Evolutionary conservation across 2,329 filamentous ascomycete genomes (phyloP), one percentile per base, ranked within the genome.

Genomic region (Coccinonectria pachysandricola): DNA sequence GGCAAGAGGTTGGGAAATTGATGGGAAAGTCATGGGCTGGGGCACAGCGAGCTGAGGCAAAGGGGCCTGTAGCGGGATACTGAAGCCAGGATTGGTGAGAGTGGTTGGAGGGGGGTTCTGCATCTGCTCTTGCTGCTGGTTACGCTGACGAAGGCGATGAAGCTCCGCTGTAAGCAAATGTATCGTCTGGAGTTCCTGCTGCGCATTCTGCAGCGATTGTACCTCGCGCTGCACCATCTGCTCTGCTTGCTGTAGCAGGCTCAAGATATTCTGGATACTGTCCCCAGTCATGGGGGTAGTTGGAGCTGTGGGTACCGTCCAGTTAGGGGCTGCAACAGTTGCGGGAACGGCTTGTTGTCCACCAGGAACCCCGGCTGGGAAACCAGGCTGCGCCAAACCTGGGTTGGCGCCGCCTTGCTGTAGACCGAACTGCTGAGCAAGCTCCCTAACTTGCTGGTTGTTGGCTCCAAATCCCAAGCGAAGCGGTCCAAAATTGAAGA

Each of bases 381-480:
- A n/a, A n/a, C n/a, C 32, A 10, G 38, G 39, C 13, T 31, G 39
- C 13, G 26, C 36, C 20, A 36, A 26, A 2, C 38, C 44, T 24
- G 45, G 43, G 15, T 46, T 43, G 11, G 39, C 33, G 20, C 32
- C 42, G 8, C 37, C 44, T 19, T 46, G 50, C 5, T 57, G 59
- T 12, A 63, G 43, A 14, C 71, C 72, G 40, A 82, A 62, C 34
- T 72, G 71, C 33, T 77, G 71, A 5, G 72, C 75, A 39, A 84
- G 59, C 37, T 83, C 76, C 29, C 75, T 68, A 17, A 83, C 65
- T 31, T 83, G 71, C 12, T 67, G 59, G 53, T 54, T 77, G 51
- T 54, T 79, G 61, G 82, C 76, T n/a, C 78, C 82, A 42, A 88
- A 82, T 0, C 79, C 82, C 12, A 91, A 59, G 15, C 81, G 65